phyloP scores from a whole-genome alignment of 106 monocot species.

The Ottelia alismoides region DNA sequence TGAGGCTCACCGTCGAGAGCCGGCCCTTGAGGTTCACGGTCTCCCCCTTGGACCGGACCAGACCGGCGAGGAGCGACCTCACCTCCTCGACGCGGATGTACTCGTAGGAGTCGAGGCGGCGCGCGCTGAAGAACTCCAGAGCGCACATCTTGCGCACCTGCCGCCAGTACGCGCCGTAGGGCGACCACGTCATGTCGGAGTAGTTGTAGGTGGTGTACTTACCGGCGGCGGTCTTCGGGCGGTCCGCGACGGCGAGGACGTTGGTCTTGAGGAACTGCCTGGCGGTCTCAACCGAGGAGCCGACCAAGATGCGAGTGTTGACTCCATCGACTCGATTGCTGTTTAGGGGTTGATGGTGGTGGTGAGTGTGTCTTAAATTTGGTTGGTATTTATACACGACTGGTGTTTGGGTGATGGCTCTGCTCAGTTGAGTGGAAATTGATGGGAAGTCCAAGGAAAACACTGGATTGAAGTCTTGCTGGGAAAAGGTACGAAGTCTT shows the following conservation, averaged over 20 bases:
- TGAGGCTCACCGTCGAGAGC: constrained; percentile 44
- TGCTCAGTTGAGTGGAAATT: too few species aligned
- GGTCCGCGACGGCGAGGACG: constrained; percentile 12
- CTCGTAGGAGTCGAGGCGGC: constrained; percentile 17
- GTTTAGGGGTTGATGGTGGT: too few species aligned
- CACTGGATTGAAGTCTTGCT: too few species aligned
- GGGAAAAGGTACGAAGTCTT: too few species aligned
- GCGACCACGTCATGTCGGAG: constrained; percentile 23
- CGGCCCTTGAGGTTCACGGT: constrained; percentile 20
- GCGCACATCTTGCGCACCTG: constrained; percentile 24
- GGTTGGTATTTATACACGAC: too few species aligned
- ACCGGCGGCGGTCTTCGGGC: constrained; percentile 17
- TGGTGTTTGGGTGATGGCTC: too few species aligned
- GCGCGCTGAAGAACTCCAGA: constrained; percentile 21
- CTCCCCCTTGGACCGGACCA: constrained; percentile 2
- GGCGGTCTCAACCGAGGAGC: constrained; percentile 21
- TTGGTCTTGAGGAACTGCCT: constrained; percentile 17
- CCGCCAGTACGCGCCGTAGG: constrained; percentile 19
- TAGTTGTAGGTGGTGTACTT: constrained; percentile 23
- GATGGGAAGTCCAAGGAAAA: too few species aligned
- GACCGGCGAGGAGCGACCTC: constrained; percentile 9
- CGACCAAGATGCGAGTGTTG: constrained; percentile 11
- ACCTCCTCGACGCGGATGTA: constrained; percentile 36
- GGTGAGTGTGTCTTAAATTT: too few species aligned
- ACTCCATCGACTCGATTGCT: too few species aligned